These are phyloP conservation scores for Camelina laxa DNA, from an alignment of 345 rosid genomes.

Conservation along the genomic window DNA sequence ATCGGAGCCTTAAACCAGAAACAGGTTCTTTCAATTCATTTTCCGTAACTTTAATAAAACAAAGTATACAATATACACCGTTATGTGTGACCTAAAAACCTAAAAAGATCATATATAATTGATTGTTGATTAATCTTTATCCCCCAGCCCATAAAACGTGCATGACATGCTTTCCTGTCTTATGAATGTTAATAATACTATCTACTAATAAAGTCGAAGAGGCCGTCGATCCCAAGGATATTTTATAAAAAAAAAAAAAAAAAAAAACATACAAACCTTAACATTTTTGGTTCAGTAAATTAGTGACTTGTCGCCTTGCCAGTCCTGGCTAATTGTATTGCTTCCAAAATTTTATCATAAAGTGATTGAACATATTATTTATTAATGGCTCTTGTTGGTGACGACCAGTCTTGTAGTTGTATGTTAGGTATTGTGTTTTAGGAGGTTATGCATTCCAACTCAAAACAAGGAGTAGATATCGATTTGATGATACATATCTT, in stretches of 20 bases:
- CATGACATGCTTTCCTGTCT: constrained; percentile 34
- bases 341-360: neutral
- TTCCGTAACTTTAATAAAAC: neutral
- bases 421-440: neutral
- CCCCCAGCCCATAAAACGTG: constrained; percentile 24
- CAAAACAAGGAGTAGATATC: neutral
- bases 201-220: neutral
- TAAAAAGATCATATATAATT: neutral
- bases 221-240: constrained; percentile 19
- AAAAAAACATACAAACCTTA: neutral
- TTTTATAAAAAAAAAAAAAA: neutral
- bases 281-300: neutral
- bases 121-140: constrained; percentile 11
- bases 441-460: neutral
- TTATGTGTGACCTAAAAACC: neutral
- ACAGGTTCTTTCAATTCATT: neutral
- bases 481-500: neutral
- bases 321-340: neutral
- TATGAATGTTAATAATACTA: neutral
- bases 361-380: neutral
- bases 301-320: constrained; percentile 7
- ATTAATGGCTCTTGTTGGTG: neutral
- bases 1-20: neutral
- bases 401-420: neutral
- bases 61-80: constrained; percentile 10